Evolutionary conservation across 768 basidiomycete species (phyloP).

Genomic region (Tulasnella sp.): DNA sequence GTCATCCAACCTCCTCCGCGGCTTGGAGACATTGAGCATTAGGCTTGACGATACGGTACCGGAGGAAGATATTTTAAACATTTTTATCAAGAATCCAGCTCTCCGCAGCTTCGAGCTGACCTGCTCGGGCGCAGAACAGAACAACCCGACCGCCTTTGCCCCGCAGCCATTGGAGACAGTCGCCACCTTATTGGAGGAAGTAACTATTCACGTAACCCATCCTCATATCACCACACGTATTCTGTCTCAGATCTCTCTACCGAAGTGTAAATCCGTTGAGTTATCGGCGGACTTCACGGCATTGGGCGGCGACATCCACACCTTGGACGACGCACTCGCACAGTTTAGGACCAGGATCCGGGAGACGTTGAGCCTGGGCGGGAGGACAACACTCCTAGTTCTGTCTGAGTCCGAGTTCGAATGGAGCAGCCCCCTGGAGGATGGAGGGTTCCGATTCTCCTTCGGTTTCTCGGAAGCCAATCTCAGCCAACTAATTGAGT

Average conservation of each 20-base stretch:
- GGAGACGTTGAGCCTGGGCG: background rate
- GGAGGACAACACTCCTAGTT: background rate
- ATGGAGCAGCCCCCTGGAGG: background rate
- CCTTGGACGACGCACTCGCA: background rate
- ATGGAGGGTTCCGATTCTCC: background rate
- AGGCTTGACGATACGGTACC: background rate
- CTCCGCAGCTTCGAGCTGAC: background rate
- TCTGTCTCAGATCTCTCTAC: background rate
- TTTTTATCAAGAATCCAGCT: background rate
- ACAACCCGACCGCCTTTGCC: background rate
- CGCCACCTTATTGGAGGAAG: background rate
- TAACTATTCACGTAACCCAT: background rate
- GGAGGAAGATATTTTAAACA: background rate
- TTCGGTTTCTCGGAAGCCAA: background rate
- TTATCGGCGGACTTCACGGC: background rate
- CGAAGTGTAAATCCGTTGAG: background rate
- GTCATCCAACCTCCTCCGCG: background rate
- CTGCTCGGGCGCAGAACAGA: background rate
- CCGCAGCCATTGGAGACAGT: background rate
- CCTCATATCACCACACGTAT: background rate
- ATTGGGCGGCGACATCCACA: background rate
- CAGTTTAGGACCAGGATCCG: background rate
- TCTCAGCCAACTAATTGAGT: background rate
- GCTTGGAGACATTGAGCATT: background rate
- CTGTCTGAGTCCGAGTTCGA: background rate